Base-by-base conservation (phyloP, 176 grass and related monocot species). In the Carex myosuroides region DNA sequence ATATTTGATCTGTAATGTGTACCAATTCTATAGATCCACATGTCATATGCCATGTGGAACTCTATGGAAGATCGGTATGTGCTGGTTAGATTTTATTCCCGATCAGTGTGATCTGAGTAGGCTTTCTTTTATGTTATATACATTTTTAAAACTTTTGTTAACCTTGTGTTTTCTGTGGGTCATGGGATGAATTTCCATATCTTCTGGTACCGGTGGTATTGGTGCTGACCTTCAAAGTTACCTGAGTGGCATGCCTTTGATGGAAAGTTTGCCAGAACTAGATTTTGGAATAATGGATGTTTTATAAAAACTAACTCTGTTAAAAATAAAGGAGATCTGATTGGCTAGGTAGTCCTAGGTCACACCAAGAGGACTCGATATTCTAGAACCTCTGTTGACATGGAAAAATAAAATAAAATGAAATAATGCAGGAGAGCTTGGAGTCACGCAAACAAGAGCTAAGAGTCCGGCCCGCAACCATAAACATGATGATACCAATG, bases 401-500 rank as follows among this genome's bases (percentile, higher is more conserved):
- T 78, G 52, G 73, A 64, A 13, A 14, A 58, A 12, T 50, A 50
- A 50, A 48, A 13, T 59, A 26, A 80, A 80, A 60, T 52, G 60
- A 52, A 67, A 48, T 17, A 68, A 83, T 52, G 81, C 97, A 99
- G 85, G 97, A 99, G 84, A 99, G 97, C 41, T 80, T 99, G 87
- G 97, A 99, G 13, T 95, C 91, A 30, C 91, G 93, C 3, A 99
- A 94, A 77, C 88, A 89, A 14, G 97, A 99, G 85, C 81, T 94
- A 59, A 91, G 93, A 84, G 78, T 90, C 59, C 87, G 93, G 80
- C 90, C 94, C 24, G 81, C 81, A 2, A 75, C 87, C 20, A 18
- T 99, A 44, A 99, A 99, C 87, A 99, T 96, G 97, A 96, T 91
- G 85, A 88, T 99, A 88, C 96, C 97, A 56, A 99, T 99, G 93